phyloP scores from a whole-genome alignment of 768 basidiomycete genomes.

The Amanita subjunquillea region DNA sequence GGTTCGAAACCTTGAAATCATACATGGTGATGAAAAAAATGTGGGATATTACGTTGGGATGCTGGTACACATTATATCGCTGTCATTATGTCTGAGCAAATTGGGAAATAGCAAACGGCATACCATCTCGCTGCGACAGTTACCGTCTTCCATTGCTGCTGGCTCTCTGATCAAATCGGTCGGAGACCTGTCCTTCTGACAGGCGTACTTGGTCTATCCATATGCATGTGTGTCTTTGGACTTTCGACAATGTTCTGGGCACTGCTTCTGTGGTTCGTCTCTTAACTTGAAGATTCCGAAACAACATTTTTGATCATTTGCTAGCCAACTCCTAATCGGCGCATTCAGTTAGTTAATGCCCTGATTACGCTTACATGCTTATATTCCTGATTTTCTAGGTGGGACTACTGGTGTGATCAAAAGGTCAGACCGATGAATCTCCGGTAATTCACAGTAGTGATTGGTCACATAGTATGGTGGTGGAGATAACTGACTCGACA shows the following conservation, averaged over 20 bases:
- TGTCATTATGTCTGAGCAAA: background rate
- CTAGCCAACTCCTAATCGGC: slow-evolving; percentile 56
- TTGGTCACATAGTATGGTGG: slow-evolving; percentile 29
- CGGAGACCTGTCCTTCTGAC: slow-evolving; percentile 65
- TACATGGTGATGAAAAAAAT: slow-evolving; percentile 50
- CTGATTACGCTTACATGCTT: background rate
- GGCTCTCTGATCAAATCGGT: slow-evolving; percentile 60
- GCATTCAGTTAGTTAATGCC: slow-evolving; percentile 41
- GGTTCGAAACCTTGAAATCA: slow-evolving; percentile 41
- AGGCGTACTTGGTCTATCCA: slow-evolving; percentile 51
- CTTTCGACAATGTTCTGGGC: slow-evolving; percentile 61
- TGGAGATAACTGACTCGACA: slow-evolving; percentile 45
- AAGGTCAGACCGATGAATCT: slow-evolving; percentile 15
- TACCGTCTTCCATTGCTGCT: slow-evolving; percentile 67
- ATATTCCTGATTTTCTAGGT: slow-evolving; percentile 17
- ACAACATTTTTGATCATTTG: background rate
- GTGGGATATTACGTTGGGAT: slow-evolving; percentile 74
- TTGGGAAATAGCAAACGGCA: slow-evolving; percentile 47
- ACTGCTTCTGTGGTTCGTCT: slow-evolving; percentile 26
- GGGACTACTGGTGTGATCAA: slow-evolving; percentile 63
- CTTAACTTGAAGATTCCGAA: background rate
- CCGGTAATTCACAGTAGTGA: background rate
- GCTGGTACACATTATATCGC: slow-evolving; percentile 30
- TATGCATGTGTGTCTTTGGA: slow-evolving; percentile 69
- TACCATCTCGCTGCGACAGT: slow-evolving; percentile 67